These are phyloP conservation scores for Pythium diclinum DNA, from an alignment of 352 stramenopile genomes.

Conservation along the genomic window DNA sequence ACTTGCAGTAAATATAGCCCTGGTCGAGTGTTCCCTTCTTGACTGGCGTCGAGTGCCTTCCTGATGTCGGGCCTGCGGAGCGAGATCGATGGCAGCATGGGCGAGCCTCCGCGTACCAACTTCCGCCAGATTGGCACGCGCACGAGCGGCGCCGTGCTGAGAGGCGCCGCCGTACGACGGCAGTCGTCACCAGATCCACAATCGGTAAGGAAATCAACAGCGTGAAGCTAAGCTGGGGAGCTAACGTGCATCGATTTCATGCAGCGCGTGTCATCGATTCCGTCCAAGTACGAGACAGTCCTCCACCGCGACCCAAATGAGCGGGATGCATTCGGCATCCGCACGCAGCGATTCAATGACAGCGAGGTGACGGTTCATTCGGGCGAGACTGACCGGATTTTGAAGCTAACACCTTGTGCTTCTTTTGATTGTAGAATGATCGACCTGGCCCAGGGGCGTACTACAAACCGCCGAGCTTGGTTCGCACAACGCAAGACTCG, in stretches of 20 bases:
- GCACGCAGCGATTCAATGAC: slow-evolving; percentile 63
- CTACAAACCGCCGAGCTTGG: slow-evolving; percentile 56
- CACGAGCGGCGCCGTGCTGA: slow-evolving; percentile 12
- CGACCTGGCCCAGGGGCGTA: slow-evolving; percentile 65
- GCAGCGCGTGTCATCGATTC: slow-evolving; percentile 66
- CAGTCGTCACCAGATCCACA: slow-evolving; percentile 22
- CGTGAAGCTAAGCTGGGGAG: not conserved
- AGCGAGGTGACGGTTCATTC: slow-evolving; percentile 31
- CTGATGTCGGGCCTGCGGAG: slow-evolving; percentile 7
- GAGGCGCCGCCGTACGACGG: slow-evolving; percentile 18
- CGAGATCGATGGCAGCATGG: slow-evolving; percentile 10
- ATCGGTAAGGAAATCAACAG: slow-evolving; percentile 12
- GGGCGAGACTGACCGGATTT: too few species aligned
- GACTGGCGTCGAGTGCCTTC: not conserved
- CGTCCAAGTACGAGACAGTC: slow-evolving; percentile 77
- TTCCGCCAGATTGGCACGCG: slow-evolving; percentile 62
- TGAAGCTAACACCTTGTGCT: too few species aligned
- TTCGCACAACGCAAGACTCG: slow-evolving; percentile 59
- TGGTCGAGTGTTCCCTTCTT: not conserved
- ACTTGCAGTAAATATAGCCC: not conserved
- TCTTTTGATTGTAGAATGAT: slow-evolving; percentile 47
- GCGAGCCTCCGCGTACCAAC: slow-evolving; percentile 29
- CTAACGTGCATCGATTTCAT: slow-evolving; percentile 3
- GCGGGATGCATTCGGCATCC: slow-evolving; percentile 63
- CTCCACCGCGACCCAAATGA: slow-evolving; percentile 57